Base-by-base conservation (phyloP, 257 asterid species). In the Ehretia macrophylla region DNA sequence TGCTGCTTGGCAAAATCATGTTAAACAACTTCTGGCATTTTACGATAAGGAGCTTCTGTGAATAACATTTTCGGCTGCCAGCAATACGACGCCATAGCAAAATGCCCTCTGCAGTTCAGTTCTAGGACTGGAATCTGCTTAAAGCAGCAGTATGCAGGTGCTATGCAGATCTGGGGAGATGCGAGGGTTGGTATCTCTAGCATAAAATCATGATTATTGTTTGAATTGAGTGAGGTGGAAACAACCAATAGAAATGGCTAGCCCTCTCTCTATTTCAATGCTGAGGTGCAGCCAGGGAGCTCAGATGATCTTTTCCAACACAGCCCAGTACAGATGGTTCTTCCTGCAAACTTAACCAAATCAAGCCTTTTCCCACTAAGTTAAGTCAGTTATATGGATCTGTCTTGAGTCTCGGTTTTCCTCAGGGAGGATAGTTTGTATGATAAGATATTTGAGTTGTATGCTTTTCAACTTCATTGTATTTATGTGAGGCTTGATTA, bases 1-100 rank as follows among this genome's bases (percentile, higher is more conserved):
- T 66, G 85, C 85, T 61, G 86, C 84, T 0, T 93, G 97, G 99
- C 95, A 84, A 74, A 93, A 93, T 74, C 97, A 89, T 58, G 84
- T 87, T 73, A 90, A 90, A 72, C 96, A 90, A 81, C 96, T 90
- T 68, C 77, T 83, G 56, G 86, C 97, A 37, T 93, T 79, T 68
- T 84, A 86, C 55, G 97, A 88, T 39, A 78, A 92, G 76, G 88
- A 72, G 72, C 74, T 66, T 55, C 53, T 65, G 51, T n/a, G n/a
- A n/a, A n/a, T 56, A 55, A 72, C 51, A n/a, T n/a, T 9, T 51
- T 56, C 1, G n/a, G 38, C 12, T 12, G 13, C 60, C 42, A 14
- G 23, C 50, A 18, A 17, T 19, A 18, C 9, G 50, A 18, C 11
- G 8, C 8, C 54, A 10, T 17, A 39, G 32, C 20, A 19, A 14